phyloP scores from a whole-genome alignment of 2,329 filamentous ascomycete genomes.

The Fusarium acutatum region DNA sequence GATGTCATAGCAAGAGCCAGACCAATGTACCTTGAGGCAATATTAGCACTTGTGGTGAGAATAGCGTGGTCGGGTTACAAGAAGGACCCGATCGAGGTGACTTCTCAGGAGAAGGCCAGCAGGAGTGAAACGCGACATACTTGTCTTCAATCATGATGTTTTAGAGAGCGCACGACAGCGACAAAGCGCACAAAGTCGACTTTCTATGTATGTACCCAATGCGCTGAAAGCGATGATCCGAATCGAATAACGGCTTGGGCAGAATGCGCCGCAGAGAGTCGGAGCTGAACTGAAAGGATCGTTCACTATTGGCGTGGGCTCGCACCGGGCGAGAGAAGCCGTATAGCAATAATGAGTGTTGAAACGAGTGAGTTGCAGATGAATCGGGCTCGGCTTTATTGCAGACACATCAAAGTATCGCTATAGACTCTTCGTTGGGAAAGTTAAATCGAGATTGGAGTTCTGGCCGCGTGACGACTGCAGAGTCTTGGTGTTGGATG shows the following conservation, averaged over 20 bases:
- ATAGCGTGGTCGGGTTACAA: neutral
- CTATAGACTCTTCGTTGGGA: neutral
- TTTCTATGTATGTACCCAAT: slow-evolving; percentile 3
- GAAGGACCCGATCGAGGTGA: slow-evolving; percentile 1
- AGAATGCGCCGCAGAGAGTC: slow-evolving; percentile 17
- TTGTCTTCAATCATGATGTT: slow-evolving; percentile 51
- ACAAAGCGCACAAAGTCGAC: slow-evolving; percentile 21
- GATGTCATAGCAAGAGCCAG: slow-evolving; percentile 78
- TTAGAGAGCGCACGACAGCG: slow-evolving; percentile 27
- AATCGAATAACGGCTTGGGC: neutral
- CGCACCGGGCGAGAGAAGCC: slow-evolving; percentile 38
- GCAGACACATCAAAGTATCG: slow-evolving; percentile 36
- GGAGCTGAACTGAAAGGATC: slow-evolving; percentile 1
- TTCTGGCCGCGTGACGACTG: slow-evolving; percentile 7
- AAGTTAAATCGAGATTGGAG: neutral
- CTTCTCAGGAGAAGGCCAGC: slow-evolving; percentile 4
- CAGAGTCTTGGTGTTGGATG: slow-evolving; percentile 2
- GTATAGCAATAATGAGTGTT: slow-evolving; percentile 27
- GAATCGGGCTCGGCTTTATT: slow-evolving; percentile 14
- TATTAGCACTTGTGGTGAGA: slow-evolving; percentile 24
- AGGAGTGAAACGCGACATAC: slow-evolving; percentile 40
- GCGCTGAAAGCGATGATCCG: slow-evolving; percentile 13
- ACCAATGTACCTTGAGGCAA: slow-evolving; percentile 72
- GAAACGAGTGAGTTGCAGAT: neutral
- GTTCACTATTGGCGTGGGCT: slow-evolving; percentile 30